Evolutionary conservation across 495 filamentous ascomycete genomes (phyloP).

Genomic region (Neurospora cerealis): DNA sequence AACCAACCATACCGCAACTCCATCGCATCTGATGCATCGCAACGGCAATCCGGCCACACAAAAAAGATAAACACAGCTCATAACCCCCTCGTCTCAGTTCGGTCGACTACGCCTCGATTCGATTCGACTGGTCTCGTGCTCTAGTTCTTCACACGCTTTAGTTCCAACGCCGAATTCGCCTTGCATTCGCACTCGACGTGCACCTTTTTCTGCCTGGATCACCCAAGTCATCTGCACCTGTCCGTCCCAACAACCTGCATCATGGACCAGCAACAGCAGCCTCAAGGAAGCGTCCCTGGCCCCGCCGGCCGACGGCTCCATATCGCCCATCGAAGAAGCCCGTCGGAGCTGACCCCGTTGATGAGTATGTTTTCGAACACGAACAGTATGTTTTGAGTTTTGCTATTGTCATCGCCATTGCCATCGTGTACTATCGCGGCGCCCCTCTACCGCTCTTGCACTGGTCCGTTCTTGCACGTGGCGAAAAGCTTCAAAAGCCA

Average conservation of each 20-base stretch:
- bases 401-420: background rate
- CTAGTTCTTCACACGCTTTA: background rate
- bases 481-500: background rate
- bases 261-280: slow-evolving; percentile 74
- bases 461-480: background rate
- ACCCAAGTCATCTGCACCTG: background rate
- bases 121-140: slow-evolving; percentile 2
- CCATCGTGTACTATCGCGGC: background rate
- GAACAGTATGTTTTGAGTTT: slow-evolving; percentile 36
- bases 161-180: background rate
- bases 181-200: slow-evolving; percentile 42
- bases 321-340: slow-evolving; percentile 94
- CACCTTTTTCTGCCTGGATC: slow-evolving; percentile 16
- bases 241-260: slow-evolving; percentile 1
- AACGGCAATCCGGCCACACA: background rate
- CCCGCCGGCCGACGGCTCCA: slow-evolving; percentile 85
- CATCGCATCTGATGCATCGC: background rate
- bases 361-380: slow-evolving; percentile 78
- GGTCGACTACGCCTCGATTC: slow-evolving; percentile 2
- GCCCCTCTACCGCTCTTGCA: background rate
- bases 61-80: background rate
- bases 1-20: slow-evolving; percentile 3
- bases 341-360: slow-evolving; percentile 92
- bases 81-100: slow-evolving; percentile 2
- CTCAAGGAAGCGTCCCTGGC: slow-evolving; percentile 61